A percentile compares a stretch with the other conserved stretches of the same genome.
These are phyloP conservation scores for Rutstroemia sp. DNA, from an alignment of 2,329 filamentous ascomycete genomes.

Conservation along the genomic window DNA sequence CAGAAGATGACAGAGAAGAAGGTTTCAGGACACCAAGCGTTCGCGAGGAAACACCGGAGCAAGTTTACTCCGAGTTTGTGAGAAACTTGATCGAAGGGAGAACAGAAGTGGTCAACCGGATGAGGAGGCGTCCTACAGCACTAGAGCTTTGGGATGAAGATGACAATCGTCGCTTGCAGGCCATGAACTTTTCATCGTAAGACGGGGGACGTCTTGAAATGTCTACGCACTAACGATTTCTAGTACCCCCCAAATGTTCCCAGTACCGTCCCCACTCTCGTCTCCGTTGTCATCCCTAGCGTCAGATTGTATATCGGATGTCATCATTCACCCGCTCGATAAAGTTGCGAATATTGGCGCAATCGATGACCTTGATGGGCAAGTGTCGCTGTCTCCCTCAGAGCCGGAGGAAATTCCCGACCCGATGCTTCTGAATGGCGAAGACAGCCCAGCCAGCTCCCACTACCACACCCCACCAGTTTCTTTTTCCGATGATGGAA, in stretches of 20 bases:
- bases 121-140: conserved; percentile 16
- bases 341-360: too few relatives aligned
- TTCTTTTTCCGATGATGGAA: too few relatives aligned
- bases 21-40: neutral
- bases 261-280: neutral
- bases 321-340: too few relatives aligned
- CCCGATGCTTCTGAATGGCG: too few relatives aligned
- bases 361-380: too few relatives aligned
- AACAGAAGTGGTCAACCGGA: conserved; percentile 16
- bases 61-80: conserved; percentile 17
- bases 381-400: too few relatives aligned
- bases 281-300: too few relatives aligned
- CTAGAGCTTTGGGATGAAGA: conserved; percentile 18
- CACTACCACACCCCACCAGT: too few relatives aligned
- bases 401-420: too few relatives aligned
- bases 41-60: conserved; percentile 4
- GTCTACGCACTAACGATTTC: neutral
- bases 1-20: neutral
- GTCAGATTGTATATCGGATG: too few relatives aligned
- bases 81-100: conserved; percentile 12
- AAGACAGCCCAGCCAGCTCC: too few relatives aligned
- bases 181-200: neutral
- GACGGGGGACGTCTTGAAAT: too few relatives aligned
- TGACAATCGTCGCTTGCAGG: conserved; percentile 3
- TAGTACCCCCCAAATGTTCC: neutral